Conservation (phyloP, 768 basidiomycete species). For the Leccinum olivaceopallidum region DNA sequence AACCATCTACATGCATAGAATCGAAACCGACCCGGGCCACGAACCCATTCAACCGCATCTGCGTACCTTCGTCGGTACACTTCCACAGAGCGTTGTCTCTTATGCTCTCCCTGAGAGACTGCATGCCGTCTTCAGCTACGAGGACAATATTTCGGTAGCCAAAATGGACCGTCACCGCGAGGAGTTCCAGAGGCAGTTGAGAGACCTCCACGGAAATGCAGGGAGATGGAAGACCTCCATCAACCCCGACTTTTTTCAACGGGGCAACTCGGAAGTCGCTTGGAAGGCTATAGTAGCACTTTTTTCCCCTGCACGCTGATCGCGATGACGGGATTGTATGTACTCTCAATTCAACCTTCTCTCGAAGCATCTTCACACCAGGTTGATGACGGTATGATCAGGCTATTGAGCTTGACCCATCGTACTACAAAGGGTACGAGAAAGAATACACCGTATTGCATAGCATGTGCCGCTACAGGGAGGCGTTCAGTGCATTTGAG, state of each 20-base stretch:
- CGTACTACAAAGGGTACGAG: no score
- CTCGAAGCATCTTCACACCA: no score
- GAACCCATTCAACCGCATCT: constrained; percentile 3
- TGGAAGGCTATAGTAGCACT: no score
- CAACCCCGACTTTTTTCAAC: background rate
- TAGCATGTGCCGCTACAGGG: no score
- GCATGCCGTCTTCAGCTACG: constrained; percentile 12
- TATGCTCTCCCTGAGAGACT: background rate
- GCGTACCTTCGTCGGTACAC: constrained; percentile 7
- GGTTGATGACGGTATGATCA: no score
- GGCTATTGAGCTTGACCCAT: no score
- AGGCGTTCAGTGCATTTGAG: no score
- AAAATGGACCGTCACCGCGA: background rate
- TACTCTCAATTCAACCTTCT: no score
- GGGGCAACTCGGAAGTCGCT: no score
- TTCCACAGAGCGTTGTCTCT: constrained; percentile 7
- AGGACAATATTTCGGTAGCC: background rate
- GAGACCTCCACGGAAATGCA: background rate
- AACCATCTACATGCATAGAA: constrained; percentile 18
- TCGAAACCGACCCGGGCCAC: background rate
- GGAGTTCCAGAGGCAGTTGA: background rate
- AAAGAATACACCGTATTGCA: no score
- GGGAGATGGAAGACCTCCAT: background rate
- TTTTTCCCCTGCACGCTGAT: no score
- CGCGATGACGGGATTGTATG: no score